phyloP scores from a whole-genome alignment of 192 early-diverging fungal species.

The Coemansia sp. region DNA sequence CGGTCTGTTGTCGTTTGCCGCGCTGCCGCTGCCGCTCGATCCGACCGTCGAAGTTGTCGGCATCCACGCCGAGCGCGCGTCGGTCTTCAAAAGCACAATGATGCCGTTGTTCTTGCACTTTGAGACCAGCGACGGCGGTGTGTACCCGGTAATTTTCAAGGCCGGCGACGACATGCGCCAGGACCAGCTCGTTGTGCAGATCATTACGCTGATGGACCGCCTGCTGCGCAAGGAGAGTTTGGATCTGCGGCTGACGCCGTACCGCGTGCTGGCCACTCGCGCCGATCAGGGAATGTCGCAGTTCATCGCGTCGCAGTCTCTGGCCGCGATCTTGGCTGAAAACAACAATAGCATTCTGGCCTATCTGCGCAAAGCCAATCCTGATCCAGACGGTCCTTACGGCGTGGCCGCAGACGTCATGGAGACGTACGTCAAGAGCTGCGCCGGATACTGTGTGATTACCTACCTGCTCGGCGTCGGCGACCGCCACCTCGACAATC shows the following conservation, averaged over 20 bases:
- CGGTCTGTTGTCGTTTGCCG: conserved; percentile 73
- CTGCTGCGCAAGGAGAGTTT: conserved; percentile 94
- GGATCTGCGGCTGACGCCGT: conserved; percentile 89
- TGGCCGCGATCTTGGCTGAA: conserved; percentile 88
- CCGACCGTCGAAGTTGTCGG: conserved; percentile 86
- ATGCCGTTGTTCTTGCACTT: conserved; percentile 88
- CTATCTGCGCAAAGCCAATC: conserved; percentile 76
- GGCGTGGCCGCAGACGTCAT: conserved; percentile 75
- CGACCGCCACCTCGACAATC: conserved; percentile 97
- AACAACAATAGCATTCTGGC: conserved; percentile 77
- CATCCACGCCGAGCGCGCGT: conserved; percentile 75
- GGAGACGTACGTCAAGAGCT: conserved; percentile 96
- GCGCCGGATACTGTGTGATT: conserved; percentile 98
- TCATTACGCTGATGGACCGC: conserved; percentile 96
- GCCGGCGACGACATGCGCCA: conserved; percentile 95
- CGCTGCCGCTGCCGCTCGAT: conserved; percentile 88
- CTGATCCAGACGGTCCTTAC: conserved; percentile 62
- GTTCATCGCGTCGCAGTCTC: conserved; percentile 84
- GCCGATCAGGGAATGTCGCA: conserved; percentile 94
- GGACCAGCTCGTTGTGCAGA: conserved; percentile 97
- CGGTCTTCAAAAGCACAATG: conserved; percentile 89
- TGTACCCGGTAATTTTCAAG: conserved; percentile 98
- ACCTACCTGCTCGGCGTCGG: conserved; percentile 97
- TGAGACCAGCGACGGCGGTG: conserved; percentile 72
- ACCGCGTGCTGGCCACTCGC: conserved; percentile 95